Evolutionary conservation across 345 rosid genomes (phyloP), one percentile per base, ranked within the genome.

Genomic region (Citrus sp.): DNA sequence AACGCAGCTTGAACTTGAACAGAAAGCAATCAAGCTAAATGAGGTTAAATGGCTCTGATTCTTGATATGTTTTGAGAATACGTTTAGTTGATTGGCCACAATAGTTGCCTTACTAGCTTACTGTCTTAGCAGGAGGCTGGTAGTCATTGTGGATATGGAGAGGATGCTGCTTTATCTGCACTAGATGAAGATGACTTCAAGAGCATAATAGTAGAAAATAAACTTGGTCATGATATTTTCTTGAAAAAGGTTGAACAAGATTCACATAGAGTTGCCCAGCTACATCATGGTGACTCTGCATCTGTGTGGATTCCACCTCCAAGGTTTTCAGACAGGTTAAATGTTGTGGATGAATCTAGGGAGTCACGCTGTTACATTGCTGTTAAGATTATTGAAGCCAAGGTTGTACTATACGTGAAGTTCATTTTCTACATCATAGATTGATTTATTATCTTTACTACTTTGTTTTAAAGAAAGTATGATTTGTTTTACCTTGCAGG

Each of bases 181-280:
- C 84, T 96, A 83, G 98, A 96, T 79, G 99, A 94, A 84, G 99
- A 92, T 84, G 99, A 96, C 83, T 92, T 90, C 79, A 97, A 90
- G 85, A 92, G 97, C 61, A 82, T 92, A 67, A 84, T 86, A 40
- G 87, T 96, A 73, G 99, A 91, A 83, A 96, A 96, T 89, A 88
- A 88, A 82, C 98, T 96, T 65, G 99, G 99, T 22, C 83, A 86
- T 86, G 97, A 92, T 84, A 80, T 96, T 79, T 90, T 85, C 86
- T 76, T 96, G 81, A 96, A 92, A 81, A 92, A 86, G 86, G 82
- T 87, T 75, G 97, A 89, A 83, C 93, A 88, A 73, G 87, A 91
- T 82, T 84, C 84, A 35, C 90, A 87, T 72, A 78, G 77, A 14
- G 88, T 89, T 70, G 90, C 88, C 59, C 85, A 87, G 58, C 88